A percentile compares a stretch with the other conserved stretches of the same genome.
These are phyloP conservation scores for Phytophthora fragariae DNA, from an alignment of 352 stramenopile species.

Conservation along the genomic window DNA sequence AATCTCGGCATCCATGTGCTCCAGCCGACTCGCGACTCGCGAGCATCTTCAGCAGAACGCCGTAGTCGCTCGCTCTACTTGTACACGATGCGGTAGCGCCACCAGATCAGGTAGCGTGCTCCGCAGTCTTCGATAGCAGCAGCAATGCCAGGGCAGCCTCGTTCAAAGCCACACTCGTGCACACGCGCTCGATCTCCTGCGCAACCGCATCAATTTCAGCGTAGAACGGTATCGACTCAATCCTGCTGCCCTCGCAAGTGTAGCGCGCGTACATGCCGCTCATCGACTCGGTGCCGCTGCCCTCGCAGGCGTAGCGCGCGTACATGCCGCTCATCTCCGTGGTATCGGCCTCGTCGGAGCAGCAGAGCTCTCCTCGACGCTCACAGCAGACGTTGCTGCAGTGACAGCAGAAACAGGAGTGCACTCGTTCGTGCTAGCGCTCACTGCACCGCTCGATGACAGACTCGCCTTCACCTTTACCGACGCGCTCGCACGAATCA, in stretches of 20 bases:
- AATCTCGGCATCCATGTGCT: neutral
- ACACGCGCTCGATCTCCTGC: neutral
- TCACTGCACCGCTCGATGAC: too few species aligned
- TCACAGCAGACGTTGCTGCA: too few species aligned
- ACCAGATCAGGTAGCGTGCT: slow-evolving; percentile 20
- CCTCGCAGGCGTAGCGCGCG: slow-evolving; percentile 16
- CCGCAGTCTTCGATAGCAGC: slow-evolving; percentile 5
- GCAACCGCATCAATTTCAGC: slow-evolving; percentile 30
- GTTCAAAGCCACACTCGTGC: neutral
- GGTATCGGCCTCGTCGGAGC: neutral
- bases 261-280: too few species aligned
- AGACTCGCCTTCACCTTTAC: too few species aligned
- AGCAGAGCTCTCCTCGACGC: too few species aligned
- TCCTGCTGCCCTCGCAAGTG: too few species aligned
- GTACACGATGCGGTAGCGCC: slow-evolving; percentile 39
- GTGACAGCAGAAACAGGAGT: too few species aligned
- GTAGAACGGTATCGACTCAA: too few species aligned
- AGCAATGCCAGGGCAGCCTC: neutral
- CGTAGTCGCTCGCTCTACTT: slow-evolving; percentile 60
- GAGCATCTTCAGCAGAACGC: slow-evolving; percentile 46
- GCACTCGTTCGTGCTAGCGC: too few species aligned
- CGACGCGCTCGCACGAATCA: too few species aligned
- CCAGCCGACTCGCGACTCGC: neutral
- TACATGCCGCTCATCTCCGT: slow-evolving; percentile 24
- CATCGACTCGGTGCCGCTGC: slow-evolving; percentile 30